Base-by-base conservation (phyloP, 805 yeast species). In the Suhomyces faveliae region DNA sequence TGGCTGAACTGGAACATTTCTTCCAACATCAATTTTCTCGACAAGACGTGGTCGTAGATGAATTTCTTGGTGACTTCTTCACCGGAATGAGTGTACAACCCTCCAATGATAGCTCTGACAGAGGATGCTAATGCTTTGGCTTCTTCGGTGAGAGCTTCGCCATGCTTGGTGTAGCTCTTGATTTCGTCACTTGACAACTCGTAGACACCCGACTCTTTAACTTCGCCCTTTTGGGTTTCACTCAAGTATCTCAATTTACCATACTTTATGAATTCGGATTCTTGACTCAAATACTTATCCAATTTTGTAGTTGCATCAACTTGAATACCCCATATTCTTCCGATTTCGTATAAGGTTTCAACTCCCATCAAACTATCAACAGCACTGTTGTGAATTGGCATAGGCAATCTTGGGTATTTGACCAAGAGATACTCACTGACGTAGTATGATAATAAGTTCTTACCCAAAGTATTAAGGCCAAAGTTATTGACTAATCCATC, bases 381-480 rank as follows among this genome's bases (percentile, higher is more conserved):
- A 0, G 96, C 88, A 5, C 84, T 81, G 57, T 84, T 81, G 48
- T 89, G 78, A 22, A 91, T 85, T 7, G 82, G 78, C 51, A 85
- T 77, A 13, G 99, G 99, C 43, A 94, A 76, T 63, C 99, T 81
- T 46, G 99, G 99, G 64, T 90, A 90, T 54, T 79, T 81, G 43
- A 83, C 67, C 57, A 89, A 70, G 50, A 92, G 72, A 56, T 86
- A 71, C 64, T 89, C 96, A 17, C 87, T 77, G 3, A 83, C 85
- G 59, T 88, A 85, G 65, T 83, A 89, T 10, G 84, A 80, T 51
- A 94, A 70, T 42, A 94, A 70, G 50, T 84, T 82, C 59, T 84
- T 81, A 43, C 99, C 99, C 61, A 92, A 83, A n/a, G 81, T 79
- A 49, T 86, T 79, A 61, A 92, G 76, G 4, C 95, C 94, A 48